Conservation (phyloP, 352 stramenopile species). For the Globisporangium echinulatum region DNA sequence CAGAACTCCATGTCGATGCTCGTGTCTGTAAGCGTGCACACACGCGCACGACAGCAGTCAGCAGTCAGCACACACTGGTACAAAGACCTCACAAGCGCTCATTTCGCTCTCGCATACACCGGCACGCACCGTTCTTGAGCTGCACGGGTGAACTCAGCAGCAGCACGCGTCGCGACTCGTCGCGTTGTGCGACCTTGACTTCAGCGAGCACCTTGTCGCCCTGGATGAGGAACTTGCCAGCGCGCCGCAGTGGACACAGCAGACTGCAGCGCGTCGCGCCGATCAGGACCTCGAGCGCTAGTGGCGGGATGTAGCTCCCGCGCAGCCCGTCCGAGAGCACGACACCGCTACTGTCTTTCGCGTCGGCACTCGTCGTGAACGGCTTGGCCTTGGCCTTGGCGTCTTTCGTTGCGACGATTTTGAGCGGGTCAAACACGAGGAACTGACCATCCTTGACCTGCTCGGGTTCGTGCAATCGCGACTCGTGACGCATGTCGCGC, state of each 20-base stretch:
- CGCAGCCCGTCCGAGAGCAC: slow-evolving; percentile 73
- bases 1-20: slow-evolving; percentile 80
- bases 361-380: slow-evolving; percentile 2
- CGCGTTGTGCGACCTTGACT: slow-evolving; percentile 84
- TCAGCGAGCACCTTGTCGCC: slow-evolving; percentile 79
- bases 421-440: slow-evolving; percentile 82
- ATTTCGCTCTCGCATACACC: background rate
- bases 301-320: slow-evolving; percentile 74
- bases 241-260: slow-evolving; percentile 74
- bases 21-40: slow-evolving; percentile 30
- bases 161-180: slow-evolving; percentile 79
- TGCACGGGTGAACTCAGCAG: slow-evolving; percentile 83
- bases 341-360: slow-evolving; percentile 39
- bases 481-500: slow-evolving; percentile 14
- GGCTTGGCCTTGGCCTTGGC: slow-evolving; percentile 25
- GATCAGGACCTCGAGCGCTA: slow-evolving; percentile 83
- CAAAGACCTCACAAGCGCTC: too few species aligned
- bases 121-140: slow-evolving; percentile 76
- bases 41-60: slow-evolving; percentile 4
- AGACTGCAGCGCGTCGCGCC: slow-evolving; percentile 61
- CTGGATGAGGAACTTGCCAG: slow-evolving; percentile 86
- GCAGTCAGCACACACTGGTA: background rate
- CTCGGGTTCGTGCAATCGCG: slow-evolving; percentile 49
- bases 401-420: slow-evolving; percentile 59
- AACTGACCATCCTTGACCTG: slow-evolving; percentile 81